Conservation (phyloP, 2,329 filamentous ascomycete genomes). For the Apiospora aurea region DNA sequence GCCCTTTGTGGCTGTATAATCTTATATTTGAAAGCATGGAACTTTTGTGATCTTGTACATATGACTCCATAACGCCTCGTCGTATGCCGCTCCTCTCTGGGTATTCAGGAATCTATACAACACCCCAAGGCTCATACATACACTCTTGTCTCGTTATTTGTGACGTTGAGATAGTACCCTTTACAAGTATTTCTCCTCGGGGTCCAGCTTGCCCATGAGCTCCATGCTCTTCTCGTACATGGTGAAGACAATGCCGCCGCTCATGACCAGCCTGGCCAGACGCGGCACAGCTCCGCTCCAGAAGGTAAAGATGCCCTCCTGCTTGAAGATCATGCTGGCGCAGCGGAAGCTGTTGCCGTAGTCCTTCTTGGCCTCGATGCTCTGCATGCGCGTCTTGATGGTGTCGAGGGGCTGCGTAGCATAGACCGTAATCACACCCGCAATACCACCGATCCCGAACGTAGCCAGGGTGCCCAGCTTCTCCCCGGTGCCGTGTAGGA, state of each 20-base stretch:
- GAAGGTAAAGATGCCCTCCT: constrained; percentile 88
- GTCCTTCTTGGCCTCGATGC: constrained; percentile 78
- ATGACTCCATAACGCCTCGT: constrained; percentile 16
- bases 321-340: constrained; percentile 80
- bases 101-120: constrained; percentile 31
- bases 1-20: constrained; percentile 26
- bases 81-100: constrained; percentile 17
- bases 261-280: constrained; percentile 83
- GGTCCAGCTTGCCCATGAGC: constrained; percentile 79
- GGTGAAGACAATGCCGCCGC: constrained; percentile 96
- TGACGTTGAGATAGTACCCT: neutral
- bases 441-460: constrained; percentile 88
- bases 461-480: constrained; percentile 89
- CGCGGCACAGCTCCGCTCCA: constrained; percentile 94
- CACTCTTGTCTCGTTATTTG: neutral
- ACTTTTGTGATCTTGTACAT: constrained; percentile 10
- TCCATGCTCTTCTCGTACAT: constrained; percentile 99
- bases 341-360: constrained; percentile 92
- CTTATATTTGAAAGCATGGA: constrained; percentile 15
- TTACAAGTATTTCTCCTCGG: constrained; percentile 82
- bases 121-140: neutral
- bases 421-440: constrained; percentile 90
- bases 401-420: constrained; percentile 83
- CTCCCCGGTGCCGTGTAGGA: constrained; percentile 91
- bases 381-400: constrained; percentile 98